These are phyloP conservation scores for Wickerhamomyces strasburgensis DNA, from an alignment of 805 yeast genomes.

Conservation along the genomic window DNA sequence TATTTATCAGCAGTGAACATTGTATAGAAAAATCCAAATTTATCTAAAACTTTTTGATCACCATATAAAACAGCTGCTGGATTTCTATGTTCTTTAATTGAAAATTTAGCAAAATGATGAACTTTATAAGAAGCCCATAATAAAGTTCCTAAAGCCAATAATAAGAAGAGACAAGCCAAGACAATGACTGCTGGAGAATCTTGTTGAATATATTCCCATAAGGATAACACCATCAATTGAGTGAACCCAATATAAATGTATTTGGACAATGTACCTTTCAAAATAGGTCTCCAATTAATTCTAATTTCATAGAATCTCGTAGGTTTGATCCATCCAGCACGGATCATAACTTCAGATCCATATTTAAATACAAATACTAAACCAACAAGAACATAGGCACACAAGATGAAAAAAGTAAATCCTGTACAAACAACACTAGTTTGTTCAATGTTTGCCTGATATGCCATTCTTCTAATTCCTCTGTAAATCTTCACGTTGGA, in stretches of 20 bases:
- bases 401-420: slow-evolving; percentile 75
- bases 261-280: slow-evolving; percentile 77
- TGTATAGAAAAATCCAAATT: slow-evolving; percentile 85
- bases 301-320: slow-evolving; percentile 45
- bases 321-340: slow-evolving; percentile 46
- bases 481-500: slow-evolving; percentile 62
- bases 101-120: slow-evolving; percentile 52
- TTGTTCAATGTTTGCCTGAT: slow-evolving; percentile 68
- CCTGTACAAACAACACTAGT: slow-evolving; percentile 84
- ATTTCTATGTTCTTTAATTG: slow-evolving; percentile 58
- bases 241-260: slow-evolving; percentile 83
- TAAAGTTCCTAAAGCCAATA: slow-evolving; percentile 57
- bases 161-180: slow-evolving; percentile 65
- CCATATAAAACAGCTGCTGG: slow-evolving; percentile 89
- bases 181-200: slow-evolving; percentile 91
- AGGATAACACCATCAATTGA: slow-evolving; percentile 68
- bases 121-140: slow-evolving; percentile 66
- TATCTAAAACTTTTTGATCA: slow-evolving; percentile 62
- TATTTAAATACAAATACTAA: slow-evolving; percentile 52
- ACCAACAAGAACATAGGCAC: slow-evolving; percentile 67
- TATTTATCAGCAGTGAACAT: slow-evolving; percentile 78
- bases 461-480: slow-evolving; percentile 85
- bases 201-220: slow-evolving; percentile 79
- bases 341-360: slow-evolving; percentile 41
- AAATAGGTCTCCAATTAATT: slow-evolving; percentile 48